Base-by-base conservation (phyloP, 371 early-diverging fungal genomes). In the Apophysomyces sp. region DNA sequence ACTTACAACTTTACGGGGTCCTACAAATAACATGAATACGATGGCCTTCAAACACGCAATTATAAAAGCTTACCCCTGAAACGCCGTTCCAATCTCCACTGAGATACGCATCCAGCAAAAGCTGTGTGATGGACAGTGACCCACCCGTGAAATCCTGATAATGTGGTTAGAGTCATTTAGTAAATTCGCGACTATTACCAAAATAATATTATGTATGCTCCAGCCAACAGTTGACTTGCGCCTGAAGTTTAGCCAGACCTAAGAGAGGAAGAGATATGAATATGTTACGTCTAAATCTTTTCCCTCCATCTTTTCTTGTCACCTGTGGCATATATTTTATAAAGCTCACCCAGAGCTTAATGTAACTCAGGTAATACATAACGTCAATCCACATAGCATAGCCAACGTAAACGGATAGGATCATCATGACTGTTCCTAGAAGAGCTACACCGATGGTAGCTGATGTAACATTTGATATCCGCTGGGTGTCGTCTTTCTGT, bases 241-340 rank as follows among this genome's bases (percentile, higher is more conserved):
- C 27, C 65, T 54, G 60, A 73, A 90, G 59, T 98, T 97, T 53
- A 94, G 60, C 74, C 83, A 91, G 1, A 78, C 91, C 82, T 86
- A 67, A 11, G 16, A 34, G 37, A 62, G 21, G 36, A 12, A 15
- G 15, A 53, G 15, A 56, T 6, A 18, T 13, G 37, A 31, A 7
- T 16, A 29, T 60, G 29, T 26, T n/a, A 53, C 12, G 37, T 15
- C 52, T 34, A 4, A 5, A 27, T 32, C 5, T 18, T 24, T 29
- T 5, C 31, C 31, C 41, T 51, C n/a, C n/a, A n/a, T n/a, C n/a
- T 28, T 60, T 52, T 34, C 51, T 2, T 12, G 44, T 49, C 62
- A 87, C 86, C 78, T 97, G 96, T 18, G 98, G 98, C 4, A 89
- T 65, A 69, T 98, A 98, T 69, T 97, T 98, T 68, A 94, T 72